Conservation (phyloP, 169 alveolate species). For the Plasmodium yoelii region DNA sequence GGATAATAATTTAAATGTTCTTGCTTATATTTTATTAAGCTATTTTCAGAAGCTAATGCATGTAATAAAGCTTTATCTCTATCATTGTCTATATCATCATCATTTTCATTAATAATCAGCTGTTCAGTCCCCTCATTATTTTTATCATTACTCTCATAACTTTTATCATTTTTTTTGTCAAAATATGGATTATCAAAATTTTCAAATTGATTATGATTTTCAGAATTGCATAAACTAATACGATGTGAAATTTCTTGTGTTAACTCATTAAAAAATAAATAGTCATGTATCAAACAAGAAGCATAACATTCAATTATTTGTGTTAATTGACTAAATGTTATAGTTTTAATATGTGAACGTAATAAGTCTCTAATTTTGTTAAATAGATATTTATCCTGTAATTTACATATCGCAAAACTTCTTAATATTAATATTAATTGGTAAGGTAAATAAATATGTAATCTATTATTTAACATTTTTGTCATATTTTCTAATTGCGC, state of each 20-base stretch:
- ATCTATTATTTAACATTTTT: slow-evolving; percentile 75
- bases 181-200: background rate
- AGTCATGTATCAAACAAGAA: slow-evolving; percentile 68
- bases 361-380: slow-evolving; percentile 68
- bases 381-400: slow-evolving; percentile 85
- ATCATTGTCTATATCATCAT: background rate
- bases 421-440: slow-evolving; percentile 81
- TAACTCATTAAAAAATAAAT: slow-evolving; percentile 17
- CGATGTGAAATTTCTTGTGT: slow-evolving; percentile 38
- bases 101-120: background rate
- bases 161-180: background rate
- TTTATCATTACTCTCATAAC: background rate
- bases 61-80: background rate
- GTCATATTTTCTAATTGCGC: slow-evolving; percentile 83
- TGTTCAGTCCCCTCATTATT: slow-evolving; percentile 7
- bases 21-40: slow-evolving; percentile 66
- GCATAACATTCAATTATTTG: slow-evolving; percentile 74
- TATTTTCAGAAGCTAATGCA: slow-evolving; percentile 8
- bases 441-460: slow-evolving; percentile 80
- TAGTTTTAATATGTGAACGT: slow-evolving; percentile 53
- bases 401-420: slow-evolving; percentile 80
- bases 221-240: slow-evolving; percentile 36
- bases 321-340: slow-evolving; percentile 49
- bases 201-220: background rate
- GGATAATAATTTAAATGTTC: slow-evolving; percentile 75